These are phyloP conservation scores for Phytophthora macrochlamydospora DNA, from an alignment of 352 stramenopile species.

Conservation along the genomic window DNA sequence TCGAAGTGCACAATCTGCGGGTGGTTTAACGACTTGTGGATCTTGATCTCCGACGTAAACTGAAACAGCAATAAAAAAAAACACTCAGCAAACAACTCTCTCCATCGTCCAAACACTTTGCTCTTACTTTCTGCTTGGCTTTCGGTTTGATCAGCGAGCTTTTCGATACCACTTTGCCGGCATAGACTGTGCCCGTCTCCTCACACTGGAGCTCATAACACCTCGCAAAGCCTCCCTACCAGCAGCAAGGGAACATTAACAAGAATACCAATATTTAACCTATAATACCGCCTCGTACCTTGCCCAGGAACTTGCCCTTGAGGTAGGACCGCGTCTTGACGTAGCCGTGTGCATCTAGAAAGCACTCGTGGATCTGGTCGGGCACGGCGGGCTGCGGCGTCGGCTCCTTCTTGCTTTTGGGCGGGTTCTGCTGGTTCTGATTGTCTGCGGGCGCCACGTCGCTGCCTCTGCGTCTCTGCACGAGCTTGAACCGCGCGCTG, in stretches of 20 bases:
- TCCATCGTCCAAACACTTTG: slow-evolving; percentile 1
- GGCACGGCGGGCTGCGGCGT: slow-evolving; percentile 47
- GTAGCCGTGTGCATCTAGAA: slow-evolving; percentile 54
- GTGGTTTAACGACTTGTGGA: slow-evolving; percentile 97
- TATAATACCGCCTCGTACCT: slow-evolving; percentile 46
- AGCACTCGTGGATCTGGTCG: slow-evolving; percentile 71
- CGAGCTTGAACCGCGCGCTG: slow-evolving; percentile 41
- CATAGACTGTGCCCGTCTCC: slow-evolving; percentile 93
- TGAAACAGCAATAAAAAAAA: slow-evolving; percentile 34
- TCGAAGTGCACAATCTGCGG: slow-evolving; percentile 96
- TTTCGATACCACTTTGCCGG: slow-evolving; percentile 98
- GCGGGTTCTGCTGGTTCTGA: slow-evolving; percentile 15
- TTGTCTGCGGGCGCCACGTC: slow-evolving; percentile 4
- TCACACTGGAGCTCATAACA: slow-evolving; percentile 96
- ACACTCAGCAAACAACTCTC: not conserved
- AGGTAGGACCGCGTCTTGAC: slow-evolving; percentile 83
- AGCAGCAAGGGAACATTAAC: not conserved
- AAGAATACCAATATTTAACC: not conserved
- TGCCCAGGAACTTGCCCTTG: slow-evolving; percentile 95
- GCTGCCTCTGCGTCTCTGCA: slow-evolving; percentile 38
- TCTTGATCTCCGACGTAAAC: slow-evolving; percentile 98
- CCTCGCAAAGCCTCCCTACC: slow-evolving; percentile 96
- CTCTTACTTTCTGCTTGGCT: slow-evolving; percentile 94
- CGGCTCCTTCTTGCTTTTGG: slow-evolving; percentile 32
- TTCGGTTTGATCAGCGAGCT: slow-evolving; percentile 96